Evolutionary conservation across 345 rosid species (phyloP).

Genomic region (Cardamine chenopodiifolia): DNA sequence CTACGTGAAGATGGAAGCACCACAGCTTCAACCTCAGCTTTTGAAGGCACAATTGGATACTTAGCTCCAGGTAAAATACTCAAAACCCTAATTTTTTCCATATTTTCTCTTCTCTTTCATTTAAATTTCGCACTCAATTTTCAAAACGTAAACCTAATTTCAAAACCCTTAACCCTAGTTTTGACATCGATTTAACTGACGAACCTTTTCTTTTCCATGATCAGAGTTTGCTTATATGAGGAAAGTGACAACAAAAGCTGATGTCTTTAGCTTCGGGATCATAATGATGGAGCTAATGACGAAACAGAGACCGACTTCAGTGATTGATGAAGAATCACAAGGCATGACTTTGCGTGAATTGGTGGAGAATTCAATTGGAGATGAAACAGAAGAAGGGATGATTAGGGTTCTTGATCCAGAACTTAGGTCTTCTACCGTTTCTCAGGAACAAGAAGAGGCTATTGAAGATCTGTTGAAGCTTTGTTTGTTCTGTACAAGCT

Average conservation of each 20-base stretch:
- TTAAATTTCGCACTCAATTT: no score
- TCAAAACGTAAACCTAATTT: no score
- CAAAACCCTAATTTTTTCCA: not conserved
- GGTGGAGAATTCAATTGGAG: slow-evolving; percentile 53
- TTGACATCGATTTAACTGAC: not conserved
- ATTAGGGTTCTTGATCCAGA: slow-evolving; percentile 35
- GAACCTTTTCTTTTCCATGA: not conserved
- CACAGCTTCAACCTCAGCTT: slow-evolving; percentile 59
- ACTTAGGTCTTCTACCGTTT: not conserved
- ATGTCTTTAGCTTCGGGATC: slow-evolving; percentile 78
- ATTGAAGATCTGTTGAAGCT: slow-evolving; percentile 48
- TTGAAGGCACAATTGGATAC: slow-evolving; percentile 90
- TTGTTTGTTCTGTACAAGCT: slow-evolving; percentile 59
- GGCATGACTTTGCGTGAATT: slow-evolving; percentile 57
- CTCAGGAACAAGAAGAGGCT: slow-evolving; percentile 17
- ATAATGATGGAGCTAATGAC: slow-evolving; percentile 76
- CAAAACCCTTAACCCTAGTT: slow-evolving; percentile 5
- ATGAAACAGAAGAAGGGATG: slow-evolving; percentile 43
- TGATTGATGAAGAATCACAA: slow-evolving; percentile 50
- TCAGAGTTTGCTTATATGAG: slow-evolving; percentile 89
- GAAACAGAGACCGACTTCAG: slow-evolving; percentile 73
- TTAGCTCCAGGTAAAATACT: slow-evolving; percentile 76
- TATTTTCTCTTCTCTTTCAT: not conserved
- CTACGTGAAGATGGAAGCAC: slow-evolving; percentile 56
- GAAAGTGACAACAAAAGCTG: slow-evolving; percentile 77